phyloP scores from a whole-genome alignment of 129 eudicot genomes.

The Deinandra increscens region DNA sequence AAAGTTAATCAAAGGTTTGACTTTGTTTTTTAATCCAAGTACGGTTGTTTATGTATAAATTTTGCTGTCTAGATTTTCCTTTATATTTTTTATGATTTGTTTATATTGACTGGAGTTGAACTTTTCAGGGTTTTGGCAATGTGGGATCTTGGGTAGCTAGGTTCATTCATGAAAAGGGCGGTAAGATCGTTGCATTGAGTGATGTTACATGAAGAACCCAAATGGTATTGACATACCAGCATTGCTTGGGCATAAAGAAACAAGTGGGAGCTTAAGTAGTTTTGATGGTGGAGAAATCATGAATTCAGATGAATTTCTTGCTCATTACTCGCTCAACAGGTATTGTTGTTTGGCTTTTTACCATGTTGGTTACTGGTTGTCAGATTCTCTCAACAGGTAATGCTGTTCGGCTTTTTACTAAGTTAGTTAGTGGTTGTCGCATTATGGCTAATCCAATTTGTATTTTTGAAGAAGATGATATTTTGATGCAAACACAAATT shows the following conservation, averaged over 20 bases:
- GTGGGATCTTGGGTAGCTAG: slow-evolving; percentile 78
- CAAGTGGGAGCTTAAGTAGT: slow-evolving; percentile 45
- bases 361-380: too few relatives aligned
- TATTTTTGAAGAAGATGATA: too few relatives aligned
- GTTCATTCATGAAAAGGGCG: slow-evolving; percentile 66
- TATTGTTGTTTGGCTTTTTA: too few relatives aligned
- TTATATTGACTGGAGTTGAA: slow-evolving; percentile 4
- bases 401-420: too few relatives aligned
- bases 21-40: slow-evolving; percentile 76
- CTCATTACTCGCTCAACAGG: too few relatives aligned
- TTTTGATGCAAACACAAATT: too few relatives aligned
- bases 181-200: slow-evolving; percentile 80
- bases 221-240: slow-evolving; percentile 63
- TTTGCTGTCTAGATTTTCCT: neutral
- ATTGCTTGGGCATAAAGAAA: slow-evolving; percentile 55
- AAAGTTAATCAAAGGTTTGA: slow-evolving; percentile 46
- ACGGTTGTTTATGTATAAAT: neutral
- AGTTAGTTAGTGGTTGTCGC: too few relatives aligned
- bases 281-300: slow-evolving; percentile 66
- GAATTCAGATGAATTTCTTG: slow-evolving; percentile 59
- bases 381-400: too few relatives aligned
- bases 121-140: slow-evolving; percentile 65
- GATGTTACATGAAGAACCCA: slow-evolving; percentile 62
- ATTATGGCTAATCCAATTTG: too few relatives aligned
- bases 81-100: neutral